Evolutionary conservation across 2,329 filamentous ascomycete species (phyloP).

Genomic region (Ramularia endophylla): DNA sequence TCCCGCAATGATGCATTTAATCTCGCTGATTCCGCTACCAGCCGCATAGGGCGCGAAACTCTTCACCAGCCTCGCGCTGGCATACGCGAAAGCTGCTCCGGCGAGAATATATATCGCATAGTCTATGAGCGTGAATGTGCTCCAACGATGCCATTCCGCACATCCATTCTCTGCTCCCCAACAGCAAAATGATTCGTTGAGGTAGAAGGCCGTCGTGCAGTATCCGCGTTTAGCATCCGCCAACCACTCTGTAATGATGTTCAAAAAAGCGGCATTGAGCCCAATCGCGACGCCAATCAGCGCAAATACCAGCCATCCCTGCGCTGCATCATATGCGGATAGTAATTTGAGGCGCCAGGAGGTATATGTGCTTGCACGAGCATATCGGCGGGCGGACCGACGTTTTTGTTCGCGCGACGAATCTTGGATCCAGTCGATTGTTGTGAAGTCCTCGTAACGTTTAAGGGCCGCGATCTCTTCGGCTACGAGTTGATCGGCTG

Average conservation of each 20-base stretch:
- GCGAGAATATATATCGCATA: slow-evolving; percentile 86
- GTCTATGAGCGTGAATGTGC: slow-evolving; percentile 67
- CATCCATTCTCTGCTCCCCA: slow-evolving; percentile 93
- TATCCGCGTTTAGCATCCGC: slow-evolving; percentile 94
- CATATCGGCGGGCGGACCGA: slow-evolving; percentile 67
- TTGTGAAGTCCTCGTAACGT: slow-evolving; percentile 96
- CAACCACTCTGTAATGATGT: slow-evolving; percentile 95
- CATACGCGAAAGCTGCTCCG: slow-evolving; percentile 69
- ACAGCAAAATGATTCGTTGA: slow-evolving; percentile 97
- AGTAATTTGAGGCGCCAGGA: slow-evolving; percentile 77
- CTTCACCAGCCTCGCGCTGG: slow-evolving; percentile 78
- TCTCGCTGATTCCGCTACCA: slow-evolving; percentile 94
- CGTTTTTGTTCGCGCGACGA: slow-evolving; percentile 83
- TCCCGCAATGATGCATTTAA: slow-evolving; percentile 98
- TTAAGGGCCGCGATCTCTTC: slow-evolving; percentile 98
- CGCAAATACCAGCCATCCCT: slow-evolving; percentile 97
- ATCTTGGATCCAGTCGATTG: slow-evolving; percentile 99
- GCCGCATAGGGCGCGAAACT: slow-evolving; percentile 93
- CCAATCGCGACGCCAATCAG: slow-evolving; percentile 90
- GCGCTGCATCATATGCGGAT: slow-evolving; percentile 90
- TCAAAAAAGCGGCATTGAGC: slow-evolving; percentile 84
- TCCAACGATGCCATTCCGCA: slow-evolving; percentile 85
- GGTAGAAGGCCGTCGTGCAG: slow-evolving; percentile 90
- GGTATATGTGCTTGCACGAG: slow-evolving; percentile 64
- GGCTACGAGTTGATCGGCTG: slow-evolving; percentile 66